Percentiles rank a stretch among this genome's conserved stretches.
Evolutionary conservation across 192 early-diverging fungal species (phyloP).

Genomic region (Coemansia guatemalensis): DNA sequence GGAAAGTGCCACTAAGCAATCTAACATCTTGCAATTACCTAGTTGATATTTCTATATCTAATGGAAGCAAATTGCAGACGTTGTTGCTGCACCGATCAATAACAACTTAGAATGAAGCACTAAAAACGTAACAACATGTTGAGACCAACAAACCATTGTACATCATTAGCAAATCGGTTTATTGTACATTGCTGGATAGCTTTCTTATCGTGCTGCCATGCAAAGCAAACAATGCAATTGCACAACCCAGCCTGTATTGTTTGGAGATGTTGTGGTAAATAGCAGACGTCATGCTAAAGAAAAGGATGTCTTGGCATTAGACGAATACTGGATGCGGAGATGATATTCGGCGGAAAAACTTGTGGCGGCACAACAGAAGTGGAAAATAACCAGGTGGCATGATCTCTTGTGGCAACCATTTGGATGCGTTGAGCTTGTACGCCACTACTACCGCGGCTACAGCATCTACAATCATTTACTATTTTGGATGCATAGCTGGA

Average conservation of each 20-base stretch:
- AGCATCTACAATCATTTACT: not conserved
- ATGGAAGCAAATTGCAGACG: too few relatives aligned
- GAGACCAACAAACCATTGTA: too few relatives aligned
- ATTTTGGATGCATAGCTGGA: not conserved
- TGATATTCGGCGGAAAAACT: not conserved
- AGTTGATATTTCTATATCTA: too few relatives aligned
- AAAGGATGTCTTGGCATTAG: not conserved
- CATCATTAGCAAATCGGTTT: too few relatives aligned
- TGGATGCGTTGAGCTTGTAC: not conserved
- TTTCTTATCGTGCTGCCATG: not conserved
- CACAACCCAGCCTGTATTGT: not conserved
- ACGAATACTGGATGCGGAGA: not conserved
- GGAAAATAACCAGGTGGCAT: not conserved
- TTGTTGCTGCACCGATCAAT: too few relatives aligned
- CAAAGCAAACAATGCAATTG: not conserved
- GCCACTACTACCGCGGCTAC: not conserved
- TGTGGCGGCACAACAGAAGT: not conserved
- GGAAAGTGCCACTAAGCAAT: constrained; percentile 35
- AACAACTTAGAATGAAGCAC: too few relatives aligned
- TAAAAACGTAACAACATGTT: too few relatives aligned
- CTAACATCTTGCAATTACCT: too few relatives aligned
- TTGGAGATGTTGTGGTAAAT: not conserved
- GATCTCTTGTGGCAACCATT: not conserved
- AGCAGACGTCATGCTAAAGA: not conserved
- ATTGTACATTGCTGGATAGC: not conserved